Percentiles rank a stretch among this genome's conserved stretches.
These are phyloP conservation scores for Solanum pennellii DNA, from an alignment of 257 asterid genomes.

Conservation along the genomic window DNA sequence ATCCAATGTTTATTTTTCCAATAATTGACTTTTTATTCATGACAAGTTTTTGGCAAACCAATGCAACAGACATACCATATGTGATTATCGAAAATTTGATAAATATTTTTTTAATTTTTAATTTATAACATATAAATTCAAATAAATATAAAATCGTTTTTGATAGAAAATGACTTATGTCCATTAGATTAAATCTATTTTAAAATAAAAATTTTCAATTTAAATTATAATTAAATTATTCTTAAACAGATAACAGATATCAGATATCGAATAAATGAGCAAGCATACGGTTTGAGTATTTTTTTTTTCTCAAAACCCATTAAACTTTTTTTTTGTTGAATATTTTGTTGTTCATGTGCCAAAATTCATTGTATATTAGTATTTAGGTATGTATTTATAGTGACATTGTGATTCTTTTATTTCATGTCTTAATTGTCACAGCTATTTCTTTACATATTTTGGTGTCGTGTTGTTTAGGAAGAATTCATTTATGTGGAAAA, in stretches of 20 bases:
- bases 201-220: too few species aligned
- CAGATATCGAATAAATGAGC: not conserved
- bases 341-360: not conserved
- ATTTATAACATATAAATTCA: not conserved
- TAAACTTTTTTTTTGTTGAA: not conserved
- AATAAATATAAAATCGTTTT: not conserved
- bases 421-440: not conserved
- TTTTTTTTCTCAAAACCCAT: not conserved
- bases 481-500: too few species aligned
- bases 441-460: not conserved
- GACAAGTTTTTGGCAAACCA: not conserved
- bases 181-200: too few species aligned
- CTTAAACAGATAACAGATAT: not conserved
- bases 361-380: not conserved
- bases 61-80: not conserved
- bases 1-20: not conserved
- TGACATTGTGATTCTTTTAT: not conserved
- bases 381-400: not conserved
- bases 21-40: not conserved
- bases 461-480: not conserved
- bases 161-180: not conserved
- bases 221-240: too few species aligned
- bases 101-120: not conserved
- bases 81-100: not conserved
- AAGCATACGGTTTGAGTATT: not conserved